Conservation (phyloP, 2,329 filamentous ascomycete species). For the Juglanconis oblonga region DNA sequence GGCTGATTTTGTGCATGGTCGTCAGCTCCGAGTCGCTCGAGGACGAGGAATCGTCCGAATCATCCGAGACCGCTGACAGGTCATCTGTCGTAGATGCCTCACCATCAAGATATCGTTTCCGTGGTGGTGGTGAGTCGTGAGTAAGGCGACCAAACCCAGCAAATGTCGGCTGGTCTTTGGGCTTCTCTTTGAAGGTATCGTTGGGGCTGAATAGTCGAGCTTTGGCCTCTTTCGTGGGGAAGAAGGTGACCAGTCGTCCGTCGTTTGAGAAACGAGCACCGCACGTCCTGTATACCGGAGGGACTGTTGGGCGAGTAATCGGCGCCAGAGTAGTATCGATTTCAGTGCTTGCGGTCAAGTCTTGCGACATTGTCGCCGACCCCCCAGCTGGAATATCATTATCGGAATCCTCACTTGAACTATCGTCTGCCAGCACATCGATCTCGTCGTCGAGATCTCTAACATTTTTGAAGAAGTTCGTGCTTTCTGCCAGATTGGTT, state of each 20-base stretch:
- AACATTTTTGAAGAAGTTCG: slow-evolving; percentile 61
- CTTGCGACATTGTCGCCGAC: slow-evolving; percentile 60
- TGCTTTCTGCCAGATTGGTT: slow-evolving; percentile 57
- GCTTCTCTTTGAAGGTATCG: slow-evolving; percentile 44
- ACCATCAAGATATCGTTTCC: slow-evolving; percentile 44
- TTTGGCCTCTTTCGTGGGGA: slow-evolving; percentile 65
- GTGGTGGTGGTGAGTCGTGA: slow-evolving; percentile 46
- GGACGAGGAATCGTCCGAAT: slow-evolving; percentile 45
- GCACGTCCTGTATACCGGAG: slow-evolving; percentile 56
- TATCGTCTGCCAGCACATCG: slow-evolving; percentile 64
- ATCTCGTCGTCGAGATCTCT: slow-evolving; percentile 59
- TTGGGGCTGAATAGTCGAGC: slow-evolving; percentile 45
- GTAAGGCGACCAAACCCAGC: slow-evolving; percentile 55
- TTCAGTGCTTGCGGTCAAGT: slow-evolving; percentile 53
- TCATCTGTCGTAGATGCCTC: slow-evolving; percentile 51
- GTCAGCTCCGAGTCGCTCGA: slow-evolving; percentile 62
- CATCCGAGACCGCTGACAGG: slow-evolving; percentile 46
- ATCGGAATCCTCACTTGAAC: slow-evolving; percentile 81
- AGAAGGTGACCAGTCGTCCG: slow-evolving; percentile 65
- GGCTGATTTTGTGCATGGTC: slow-evolving; percentile 56
- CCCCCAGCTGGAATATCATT: slow-evolving; percentile 50
- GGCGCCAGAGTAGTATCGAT: slow-evolving; percentile 52
- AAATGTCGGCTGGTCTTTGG: slow-evolving; percentile 54
- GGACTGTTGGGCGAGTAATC: slow-evolving; percentile 49
- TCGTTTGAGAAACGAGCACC: slow-evolving; percentile 61